Percentiles rank a stretch among this genome's conserved stretches.
phyloP scores from a whole-genome alignment of 257 asterid genomes.

The Coffea eugenioides region DNA sequence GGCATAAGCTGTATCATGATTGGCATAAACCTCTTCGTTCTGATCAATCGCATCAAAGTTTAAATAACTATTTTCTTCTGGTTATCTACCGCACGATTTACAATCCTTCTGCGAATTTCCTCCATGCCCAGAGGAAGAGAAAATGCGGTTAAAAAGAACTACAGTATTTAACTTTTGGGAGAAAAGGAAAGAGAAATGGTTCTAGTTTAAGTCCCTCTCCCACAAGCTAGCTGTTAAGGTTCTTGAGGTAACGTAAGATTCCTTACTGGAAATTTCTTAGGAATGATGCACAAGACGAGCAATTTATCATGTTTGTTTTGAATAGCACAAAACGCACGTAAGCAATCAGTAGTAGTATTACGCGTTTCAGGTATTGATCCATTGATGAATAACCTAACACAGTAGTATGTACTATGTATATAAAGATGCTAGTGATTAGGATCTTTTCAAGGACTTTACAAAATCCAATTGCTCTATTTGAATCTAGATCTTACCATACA shows the following conservation, averaged over 20 bases:
- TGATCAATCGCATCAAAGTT: too few relatives aligned
- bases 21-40: too few relatives aligned
- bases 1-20: too few relatives aligned
- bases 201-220: background rate
- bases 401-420: background rate
- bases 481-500: background rate
- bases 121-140: too few relatives aligned
- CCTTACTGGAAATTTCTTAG: background rate
- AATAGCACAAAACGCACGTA: background rate
- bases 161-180: too few relatives aligned
- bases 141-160: too few relatives aligned
- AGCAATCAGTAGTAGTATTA: background rate
- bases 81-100: background rate
- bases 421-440: background rate
- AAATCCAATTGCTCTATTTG: background rate
- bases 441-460: background rate
- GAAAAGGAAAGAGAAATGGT: background rate
- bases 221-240: background rate
- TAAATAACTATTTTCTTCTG: background rate
- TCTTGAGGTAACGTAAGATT: background rate
- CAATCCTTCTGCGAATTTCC: background rate
- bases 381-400: background rate
- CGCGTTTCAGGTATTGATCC: background rate
- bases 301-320: background rate
- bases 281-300: background rate